Percentiles rank a stretch among this genome's conserved stretches.
Conservation (phyloP, 139 green algal genomes). For the Yamagishiella unicocca region DNA sequence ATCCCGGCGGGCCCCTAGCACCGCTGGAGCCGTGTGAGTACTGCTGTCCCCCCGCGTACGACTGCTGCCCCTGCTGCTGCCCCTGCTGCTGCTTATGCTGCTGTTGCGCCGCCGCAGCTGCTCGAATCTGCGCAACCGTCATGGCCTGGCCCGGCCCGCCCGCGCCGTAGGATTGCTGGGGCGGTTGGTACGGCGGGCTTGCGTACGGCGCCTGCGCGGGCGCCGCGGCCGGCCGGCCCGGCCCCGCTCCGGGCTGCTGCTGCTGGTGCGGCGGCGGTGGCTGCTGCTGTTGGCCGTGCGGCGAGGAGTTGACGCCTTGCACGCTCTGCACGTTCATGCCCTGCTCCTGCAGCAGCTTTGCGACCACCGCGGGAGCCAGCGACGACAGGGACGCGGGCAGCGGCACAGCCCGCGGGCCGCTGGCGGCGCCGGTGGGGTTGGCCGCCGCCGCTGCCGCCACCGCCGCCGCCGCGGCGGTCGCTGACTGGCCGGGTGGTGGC, state of each 20-base stretch:
- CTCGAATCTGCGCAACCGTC: constrained; percentile 13
- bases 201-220: background rate
- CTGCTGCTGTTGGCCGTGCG: background rate
- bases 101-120: background rate
- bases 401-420: background rate
- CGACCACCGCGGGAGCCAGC: background rate
- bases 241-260: background rate
- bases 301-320: background rate
- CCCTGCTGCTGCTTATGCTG: background rate
- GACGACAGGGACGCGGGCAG: constrained; percentile 4
- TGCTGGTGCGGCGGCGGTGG: background rate
- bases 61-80: background rate
- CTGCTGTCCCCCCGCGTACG: background rate
- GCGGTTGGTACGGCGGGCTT: background rate
- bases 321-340: background rate
- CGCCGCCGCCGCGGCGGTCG: background rate
- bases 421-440: background rate
- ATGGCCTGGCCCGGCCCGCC: background rate
- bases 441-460: background rate
- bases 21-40: background rate
- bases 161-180: background rate
- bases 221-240: background rate
- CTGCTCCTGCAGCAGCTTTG: constrained; percentile 32
- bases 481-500: background rate
- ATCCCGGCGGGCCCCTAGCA: background rate